Evolutionary conservation across 2,329 filamentous ascomycete species (phyloP).

Genomic region (Neonectria hederae): DNA sequence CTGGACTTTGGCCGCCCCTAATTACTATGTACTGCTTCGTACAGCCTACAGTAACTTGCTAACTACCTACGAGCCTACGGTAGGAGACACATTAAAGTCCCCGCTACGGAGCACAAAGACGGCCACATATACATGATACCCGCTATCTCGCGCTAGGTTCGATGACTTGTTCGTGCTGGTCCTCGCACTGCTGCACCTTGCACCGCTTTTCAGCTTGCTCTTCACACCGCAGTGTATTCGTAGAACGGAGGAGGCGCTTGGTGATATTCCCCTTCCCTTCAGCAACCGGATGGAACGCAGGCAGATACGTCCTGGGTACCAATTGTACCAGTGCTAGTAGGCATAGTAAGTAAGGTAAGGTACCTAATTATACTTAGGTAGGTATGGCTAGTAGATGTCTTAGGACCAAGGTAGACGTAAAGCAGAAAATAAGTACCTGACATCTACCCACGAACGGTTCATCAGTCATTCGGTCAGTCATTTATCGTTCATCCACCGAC

Average conservation of each 20-base stretch:
- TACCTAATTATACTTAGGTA: no score
- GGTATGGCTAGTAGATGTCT: neutral
- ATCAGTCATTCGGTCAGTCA: slow-evolving; percentile 3
- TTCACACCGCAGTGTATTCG: neutral
- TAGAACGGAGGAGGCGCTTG: neutral
- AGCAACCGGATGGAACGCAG: neutral
- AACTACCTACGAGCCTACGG: no score
- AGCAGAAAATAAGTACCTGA: neutral
- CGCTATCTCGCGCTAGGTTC: slow-evolving; percentile 11
- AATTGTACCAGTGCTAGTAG: no score
- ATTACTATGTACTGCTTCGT: no score
- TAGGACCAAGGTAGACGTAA: neutral
- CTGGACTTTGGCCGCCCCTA: slow-evolving; percentile 4
- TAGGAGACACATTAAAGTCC: neutral
- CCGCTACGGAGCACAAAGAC: neutral
- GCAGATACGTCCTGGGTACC: neutral
- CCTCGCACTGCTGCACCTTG: neutral
- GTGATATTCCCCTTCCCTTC: neutral
- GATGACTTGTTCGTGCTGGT: slow-evolving; percentile 11
- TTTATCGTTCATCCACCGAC: slow-evolving; percentile 1
- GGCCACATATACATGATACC: neutral
- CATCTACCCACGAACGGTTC: neutral
- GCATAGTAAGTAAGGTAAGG: no score
- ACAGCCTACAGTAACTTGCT: no score
- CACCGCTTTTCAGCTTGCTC: neutral